A percentile compares a stretch with the other conserved stretches of the same genome.
Conservation (phyloP, 1,139 yeast species). For the Meyerozyma athensensis region DNA sequence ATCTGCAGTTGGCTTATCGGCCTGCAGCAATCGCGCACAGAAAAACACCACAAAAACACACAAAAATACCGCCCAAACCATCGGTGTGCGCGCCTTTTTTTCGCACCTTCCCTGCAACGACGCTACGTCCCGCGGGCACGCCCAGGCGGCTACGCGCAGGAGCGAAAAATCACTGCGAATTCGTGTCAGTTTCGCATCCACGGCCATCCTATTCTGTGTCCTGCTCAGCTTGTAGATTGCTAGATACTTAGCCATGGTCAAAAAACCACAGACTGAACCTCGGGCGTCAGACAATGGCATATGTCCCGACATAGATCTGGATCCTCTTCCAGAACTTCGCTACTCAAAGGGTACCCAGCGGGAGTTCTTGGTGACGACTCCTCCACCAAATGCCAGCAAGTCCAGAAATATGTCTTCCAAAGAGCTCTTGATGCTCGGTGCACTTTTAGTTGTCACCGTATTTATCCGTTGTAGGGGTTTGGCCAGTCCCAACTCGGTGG, state of each 20-base stretch:
- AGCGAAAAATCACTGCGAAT: conserved; percentile 3
- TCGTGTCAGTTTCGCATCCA: neutral
- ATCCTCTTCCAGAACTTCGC: conserved; percentile 25
- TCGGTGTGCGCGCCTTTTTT: neutral
- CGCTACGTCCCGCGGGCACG: too few species aligned
- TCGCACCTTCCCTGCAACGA: neutral
- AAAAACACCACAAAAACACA: too few species aligned
- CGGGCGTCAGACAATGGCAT: conserved; percentile 7
- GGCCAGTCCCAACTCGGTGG: conserved; percentile 30
- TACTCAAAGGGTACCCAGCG: conserved; percentile 24
- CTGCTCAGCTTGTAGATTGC: neutral
- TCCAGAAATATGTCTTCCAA: conserved; percentile 19
- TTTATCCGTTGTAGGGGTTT: conserved; percentile 34
- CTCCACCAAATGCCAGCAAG: conserved; percentile 16
- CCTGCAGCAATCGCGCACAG: too few species aligned
- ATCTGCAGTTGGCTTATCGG: too few species aligned
- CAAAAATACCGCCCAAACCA: too few species aligned
- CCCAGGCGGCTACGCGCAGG: conserved; percentile 3
- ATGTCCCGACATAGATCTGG: conserved; percentile 15
- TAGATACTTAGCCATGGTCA: conserved; percentile 1
- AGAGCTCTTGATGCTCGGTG: conserved; percentile 35
- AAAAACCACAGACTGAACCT: neutral
- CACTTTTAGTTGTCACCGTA: conserved; percentile 50
- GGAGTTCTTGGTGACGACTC: conserved; percentile 26
- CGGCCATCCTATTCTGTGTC: neutral